Base-by-base conservation (phyloP, 352 stramenopile species). In the Globisporangium alternatum region DNA sequence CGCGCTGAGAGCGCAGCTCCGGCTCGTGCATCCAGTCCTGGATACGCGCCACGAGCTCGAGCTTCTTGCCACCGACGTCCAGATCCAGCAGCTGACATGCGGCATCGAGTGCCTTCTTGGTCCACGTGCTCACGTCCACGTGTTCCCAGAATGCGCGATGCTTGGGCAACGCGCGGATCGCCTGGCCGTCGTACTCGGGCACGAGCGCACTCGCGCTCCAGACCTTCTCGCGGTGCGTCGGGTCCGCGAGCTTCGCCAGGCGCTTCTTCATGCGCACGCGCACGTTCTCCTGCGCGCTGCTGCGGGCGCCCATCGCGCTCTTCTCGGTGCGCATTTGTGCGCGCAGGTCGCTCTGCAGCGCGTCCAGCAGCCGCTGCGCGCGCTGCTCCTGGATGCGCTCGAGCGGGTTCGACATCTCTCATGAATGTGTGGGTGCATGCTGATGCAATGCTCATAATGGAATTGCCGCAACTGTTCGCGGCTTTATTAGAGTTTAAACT, bases 11-110 rank as follows among this genome's bases (percentile, higher is more conserved):
- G 5, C 65, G 25, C 59, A 88, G 77, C 63, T 78, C 75, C 3
- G 84, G 78, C 49, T 78, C 78, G 56, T 88, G 63, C 51, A 93
- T 67, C 84, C 84, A 93, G 64, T 90, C 84, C 64, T 91, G 80
- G 22, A 93, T 76, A 8, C 80, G 71, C 53, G 81, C 80, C 22
- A 91, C 60, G 19, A 93, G 57, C 60, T 89, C 80, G 5, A 72
- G 56, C 53, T 91, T 93, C 60, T 87, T 90, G 9, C 78, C 80
- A 6, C 56, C 54, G 8, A 47, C 54, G 6, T 70, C 70, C 41
- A 93, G 69, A 63, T 89, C 81, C 22, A 93, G 62, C 21, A 93
- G 71, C 53, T 66, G 67, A 22, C 80, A 89, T 0, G 80, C 81
- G 10, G 72, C 78, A 13, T 89, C 74, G 21, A 93, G 71, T 54